These are phyloP conservation scores for Lactifluus pinguis DNA, from an alignment of 768 basidiomycete species.

Conservation along the genomic window DNA sequence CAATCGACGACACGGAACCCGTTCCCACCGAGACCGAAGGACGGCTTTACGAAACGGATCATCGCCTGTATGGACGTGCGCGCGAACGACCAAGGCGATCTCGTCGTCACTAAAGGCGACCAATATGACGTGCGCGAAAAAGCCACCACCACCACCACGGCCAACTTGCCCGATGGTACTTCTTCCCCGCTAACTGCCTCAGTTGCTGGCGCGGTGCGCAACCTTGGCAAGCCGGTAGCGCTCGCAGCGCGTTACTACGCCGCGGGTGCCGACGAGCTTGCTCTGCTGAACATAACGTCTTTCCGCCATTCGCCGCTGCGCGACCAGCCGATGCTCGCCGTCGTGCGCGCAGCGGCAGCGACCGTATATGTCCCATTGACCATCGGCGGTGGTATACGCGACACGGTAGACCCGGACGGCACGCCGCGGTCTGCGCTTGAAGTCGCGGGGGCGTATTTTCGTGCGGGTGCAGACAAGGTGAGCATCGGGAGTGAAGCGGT, in stretches of 20 bases:
- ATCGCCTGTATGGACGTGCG: constrained; percentile 97
- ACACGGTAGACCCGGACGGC: constrained; percentile 91
- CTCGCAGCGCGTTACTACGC: constrained; percentile 80
- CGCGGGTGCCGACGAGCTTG: constrained; percentile 91
- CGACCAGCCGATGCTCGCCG: constrained; percentile 97
- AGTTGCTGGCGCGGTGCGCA: constrained; percentile 75
- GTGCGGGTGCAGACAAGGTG: constrained; percentile 97
- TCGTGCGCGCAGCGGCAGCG: constrained; percentile 84
- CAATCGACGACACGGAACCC: constrained; percentile 30
- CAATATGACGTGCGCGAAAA: constrained; percentile 98
- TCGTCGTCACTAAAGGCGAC: constrained; percentile 98
- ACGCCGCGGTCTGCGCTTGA: constrained; percentile 80
- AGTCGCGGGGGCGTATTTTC: constrained; percentile 93
- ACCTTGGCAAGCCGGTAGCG: constrained; percentile 94
- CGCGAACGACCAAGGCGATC: constrained; percentile 89
- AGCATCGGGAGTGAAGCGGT: constrained; percentile 97
- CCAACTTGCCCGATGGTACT: constrained; percentile 9
- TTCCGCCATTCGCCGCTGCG: constrained; percentile 93
- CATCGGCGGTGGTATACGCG: constrained; percentile 97
- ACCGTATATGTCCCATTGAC: constrained; percentile 95
- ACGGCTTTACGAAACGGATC: constrained; percentile 86
- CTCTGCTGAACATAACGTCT: constrained; percentile 97
- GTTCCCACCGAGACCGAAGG: constrained; percentile 35
- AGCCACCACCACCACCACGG: constrained; percentile 5
- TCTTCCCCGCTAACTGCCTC: constrained; percentile 26